These are phyloP conservation scores for Mediolabrus comicus DNA, from an alignment of 108 stramenopile genomes.

Conservation along the genomic window DNA sequence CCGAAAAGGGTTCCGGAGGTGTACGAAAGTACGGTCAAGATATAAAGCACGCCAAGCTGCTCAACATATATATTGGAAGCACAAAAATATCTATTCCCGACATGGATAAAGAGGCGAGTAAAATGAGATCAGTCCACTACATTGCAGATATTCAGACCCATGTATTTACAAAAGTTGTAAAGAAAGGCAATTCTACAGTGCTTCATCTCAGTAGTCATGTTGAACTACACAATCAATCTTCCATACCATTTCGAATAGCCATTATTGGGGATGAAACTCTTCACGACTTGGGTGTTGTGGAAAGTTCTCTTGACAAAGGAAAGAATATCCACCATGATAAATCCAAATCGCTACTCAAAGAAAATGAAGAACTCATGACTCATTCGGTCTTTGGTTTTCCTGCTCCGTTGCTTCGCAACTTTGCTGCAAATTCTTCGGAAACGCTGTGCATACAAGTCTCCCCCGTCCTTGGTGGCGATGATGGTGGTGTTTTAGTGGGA, in stretches of 20 bases:
- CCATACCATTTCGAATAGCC: slow-evolving; percentile 60
- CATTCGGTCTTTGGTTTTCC: slow-evolving; percentile 47
- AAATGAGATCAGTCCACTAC: slow-evolving; percentile 39
- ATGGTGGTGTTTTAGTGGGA: slow-evolving; percentile 17
- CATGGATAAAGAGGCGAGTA: slow-evolving; percentile 58
- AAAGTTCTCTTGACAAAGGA: slow-evolving; percentile 6
- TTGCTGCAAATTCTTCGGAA: slow-evolving; percentile 31
- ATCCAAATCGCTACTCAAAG: slow-evolving; percentile 22
- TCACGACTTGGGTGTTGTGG: slow-evolving; percentile 45
- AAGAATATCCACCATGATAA: neutral
- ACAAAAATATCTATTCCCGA: slow-evolving; percentile 42
- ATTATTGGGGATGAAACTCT: slow-evolving; percentile 30
- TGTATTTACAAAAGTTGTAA: slow-evolving; percentile 58
- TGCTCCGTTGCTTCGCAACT: slow-evolving; percentile 31
- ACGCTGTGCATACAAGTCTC: slow-evolving; percentile 37
- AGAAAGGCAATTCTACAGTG: slow-evolving; percentile 78
- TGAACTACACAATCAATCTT: slow-evolving; percentile 58
- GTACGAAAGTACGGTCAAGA: slow-evolving; percentile 82
- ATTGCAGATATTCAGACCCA: slow-evolving; percentile 39
- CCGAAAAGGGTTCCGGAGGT: slow-evolving; percentile 67
- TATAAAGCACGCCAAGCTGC: slow-evolving; percentile 51
- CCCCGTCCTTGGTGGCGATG: slow-evolving; percentile 20
- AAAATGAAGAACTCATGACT: slow-evolving; percentile 33
- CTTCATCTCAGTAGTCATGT: slow-evolving; percentile 73
- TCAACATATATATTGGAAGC: slow-evolving; percentile 48